Percentiles rank a stretch among this genome's conserved stretches.
phyloP scores from a whole-genome alignment of 2,329 filamentous ascomycete genomes.

The Venturia pyrina region DNA sequence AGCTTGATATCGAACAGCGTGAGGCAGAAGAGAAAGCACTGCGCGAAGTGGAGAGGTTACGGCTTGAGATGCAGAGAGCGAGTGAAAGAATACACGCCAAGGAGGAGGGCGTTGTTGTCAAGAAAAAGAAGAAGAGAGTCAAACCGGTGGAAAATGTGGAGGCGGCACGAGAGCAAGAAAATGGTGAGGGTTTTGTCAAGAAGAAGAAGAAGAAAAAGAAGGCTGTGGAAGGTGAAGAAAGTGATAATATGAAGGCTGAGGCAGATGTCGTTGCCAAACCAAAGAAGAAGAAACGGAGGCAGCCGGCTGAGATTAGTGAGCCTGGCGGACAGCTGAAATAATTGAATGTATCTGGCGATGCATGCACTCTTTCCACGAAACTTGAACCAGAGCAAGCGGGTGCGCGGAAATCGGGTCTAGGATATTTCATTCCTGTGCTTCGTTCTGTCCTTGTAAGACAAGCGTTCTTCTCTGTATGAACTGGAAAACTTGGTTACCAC shows the following conservation, averaged over 20 bases:
- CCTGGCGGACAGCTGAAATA: background rate
- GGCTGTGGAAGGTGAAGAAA: conserved; percentile 15
- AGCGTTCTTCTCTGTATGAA: no score
- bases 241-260: conserved; percentile 9
- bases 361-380: background rate
- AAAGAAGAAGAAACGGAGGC: conserved; percentile 35
- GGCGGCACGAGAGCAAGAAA: conserved; percentile 14
- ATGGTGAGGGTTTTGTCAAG: conserved; percentile 15
- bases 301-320: conserved; percentile 12
- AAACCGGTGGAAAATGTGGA: conserved; percentile 18
- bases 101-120: conserved; percentile 58
- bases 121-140: conserved; percentile 44
- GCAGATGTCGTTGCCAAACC: conserved; percentile 23
- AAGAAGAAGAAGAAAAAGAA: conserved; percentile 15
- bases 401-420: no score
- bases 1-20: conserved; percentile 53
- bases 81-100: conserved; percentile 65
- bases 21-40: conserved; percentile 75
- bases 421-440: no score
- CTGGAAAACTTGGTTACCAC: no score
- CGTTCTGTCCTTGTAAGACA: no score
- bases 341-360: background rate
- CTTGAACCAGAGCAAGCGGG: no score
- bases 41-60: conserved; percentile 74
- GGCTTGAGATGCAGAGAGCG: conserved; percentile 80